A percentile compares a stretch with the other conserved stretches of the same genome.
phyloP scores from a whole-genome alignment of 345 rosid species.

The Garcia nutans region DNA sequence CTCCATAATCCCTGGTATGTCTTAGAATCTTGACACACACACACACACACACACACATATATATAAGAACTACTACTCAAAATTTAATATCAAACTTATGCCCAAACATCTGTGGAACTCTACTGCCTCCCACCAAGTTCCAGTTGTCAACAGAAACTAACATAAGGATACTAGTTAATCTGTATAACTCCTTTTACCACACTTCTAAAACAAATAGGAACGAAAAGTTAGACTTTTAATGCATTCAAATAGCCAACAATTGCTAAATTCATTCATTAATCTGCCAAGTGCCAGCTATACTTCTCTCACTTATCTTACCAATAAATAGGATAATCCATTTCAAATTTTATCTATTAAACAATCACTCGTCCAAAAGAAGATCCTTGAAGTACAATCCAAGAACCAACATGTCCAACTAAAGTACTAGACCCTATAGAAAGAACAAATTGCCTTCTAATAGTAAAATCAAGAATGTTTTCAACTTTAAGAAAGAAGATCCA shows the following conservation, averaged over 20 bases:
- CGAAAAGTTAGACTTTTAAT: neutral
- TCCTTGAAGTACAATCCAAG: neutral
- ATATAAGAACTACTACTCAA: neutral
- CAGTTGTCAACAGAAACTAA: neutral
- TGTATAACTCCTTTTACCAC: too few relatives aligned
- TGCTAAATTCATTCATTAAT: neutral
- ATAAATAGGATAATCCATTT: neutral
- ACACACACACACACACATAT: neutral
- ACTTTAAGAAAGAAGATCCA: neutral
- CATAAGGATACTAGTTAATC: neutral
- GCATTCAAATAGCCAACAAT: neutral
- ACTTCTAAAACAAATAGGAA: too few relatives aligned
- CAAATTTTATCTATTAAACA: neutral
- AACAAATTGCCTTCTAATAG: slow-evolving; percentile 4
- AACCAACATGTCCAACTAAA: neutral
- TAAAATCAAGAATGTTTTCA: slow-evolving; percentile 9
- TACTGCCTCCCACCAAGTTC: neutral
- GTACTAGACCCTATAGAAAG: neutral
- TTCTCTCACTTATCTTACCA: neutral
- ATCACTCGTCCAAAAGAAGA: neutral
- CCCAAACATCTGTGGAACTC: neutral
- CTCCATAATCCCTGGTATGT: neutral
- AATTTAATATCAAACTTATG: neutral
- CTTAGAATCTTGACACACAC: neutral
- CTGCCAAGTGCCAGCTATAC: neutral